Conservation (phyloP, 345 rosid genomes). For the Trapa incisa region DNA sequence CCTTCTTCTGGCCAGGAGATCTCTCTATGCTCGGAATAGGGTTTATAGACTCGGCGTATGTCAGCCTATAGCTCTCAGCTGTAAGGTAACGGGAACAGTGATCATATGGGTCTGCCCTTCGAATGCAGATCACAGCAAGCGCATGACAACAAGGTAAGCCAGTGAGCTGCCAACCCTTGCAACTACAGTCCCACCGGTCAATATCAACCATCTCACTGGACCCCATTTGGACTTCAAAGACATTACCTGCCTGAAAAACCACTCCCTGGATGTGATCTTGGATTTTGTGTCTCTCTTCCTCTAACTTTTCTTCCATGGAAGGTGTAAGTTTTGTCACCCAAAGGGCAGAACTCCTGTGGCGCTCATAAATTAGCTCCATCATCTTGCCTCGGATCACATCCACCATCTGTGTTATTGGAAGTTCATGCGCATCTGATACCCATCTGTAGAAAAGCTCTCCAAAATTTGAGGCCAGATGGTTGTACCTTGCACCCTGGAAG, state of each 20-base stretch:
- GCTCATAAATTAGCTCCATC: constrained; percentile 50
- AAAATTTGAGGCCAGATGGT: constrained; percentile 68
- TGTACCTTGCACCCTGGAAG: constrained; percentile 75
- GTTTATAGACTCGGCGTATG: constrained; percentile 54
- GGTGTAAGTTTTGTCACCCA: constrained; percentile 67
- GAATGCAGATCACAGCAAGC: constrained; percentile 49
- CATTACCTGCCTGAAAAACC: constrained; percentile 41
- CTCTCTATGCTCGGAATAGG: constrained; percentile 28
- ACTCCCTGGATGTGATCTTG: constrained; percentile 42
- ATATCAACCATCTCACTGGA: constrained; percentile 57
- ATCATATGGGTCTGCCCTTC: constrained; percentile 44
- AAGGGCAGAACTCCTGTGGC: constrained; percentile 34
- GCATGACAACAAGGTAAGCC: constrained; percentile 85
- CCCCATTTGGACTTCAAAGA: constrained; percentile 78
- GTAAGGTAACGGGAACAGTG: constrained; percentile 67
- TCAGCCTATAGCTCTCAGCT: constrained; percentile 51
- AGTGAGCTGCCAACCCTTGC: constrained; percentile 73
- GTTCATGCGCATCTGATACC: constrained; percentile 68
- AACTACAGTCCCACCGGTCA: constrained; percentile 70
- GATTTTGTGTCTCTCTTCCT: constrained; percentile 42
- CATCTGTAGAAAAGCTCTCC: constrained; percentile 76
- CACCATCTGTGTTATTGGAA: constrained; percentile 91
- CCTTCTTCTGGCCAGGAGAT: not conserved
- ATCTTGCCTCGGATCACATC: constrained; percentile 65
- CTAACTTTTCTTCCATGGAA: constrained; percentile 63